Evolutionary conservation across 768 basidiomycete species (phyloP), one percentile per base, ranked within the genome.

Genomic region (Lentinus brumalis): DNA sequence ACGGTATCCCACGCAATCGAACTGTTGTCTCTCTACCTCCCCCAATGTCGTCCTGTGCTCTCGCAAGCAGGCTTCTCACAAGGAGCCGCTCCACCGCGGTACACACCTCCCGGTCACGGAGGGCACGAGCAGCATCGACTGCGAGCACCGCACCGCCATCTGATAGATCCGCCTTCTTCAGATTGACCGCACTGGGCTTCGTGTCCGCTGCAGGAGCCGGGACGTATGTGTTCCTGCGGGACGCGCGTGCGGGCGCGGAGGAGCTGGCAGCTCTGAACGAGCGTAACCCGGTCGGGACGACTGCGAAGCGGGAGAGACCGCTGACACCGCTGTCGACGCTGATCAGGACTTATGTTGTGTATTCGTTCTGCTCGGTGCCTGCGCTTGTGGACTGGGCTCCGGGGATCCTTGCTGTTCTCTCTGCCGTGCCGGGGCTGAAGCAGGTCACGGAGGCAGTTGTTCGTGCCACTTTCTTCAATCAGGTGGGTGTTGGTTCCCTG

Each of bases 401-500:
- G 0, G 70, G 73, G 52, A 74, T 95, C n/a, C 78, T 97, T 41
- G 74, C 81, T 10, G 64, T 76, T 4, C 67, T 88, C 38, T 74
- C 85, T 2, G 82, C 89, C 18, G 81, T 88, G 0, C 85, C 86
- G 0, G 75, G 79, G 15, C 46, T 95, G 1, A 82, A 78, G 59
- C 77, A 82, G 57, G 66, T 92, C 40, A 86, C 88, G 2, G 86
- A 93, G 69, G 78, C 77, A 2, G 71, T 90, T 56, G 88, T 96
- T 10, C 80, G 91, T 38, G 74, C 79, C 9, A 96, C 94, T 0
- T 96, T 97, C 77, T 96, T 94, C 67, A 80, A 83, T 42, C 94
- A 96, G 76, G 91, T 89, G 63, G 35, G 80, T 62, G 38, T 26
- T 26, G 21, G 8, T 46, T 38, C 8, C 16, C 5, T 8, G 18